A percentile compares a stretch with the other conserved stretches of the same genome.
phyloP scores from a whole-genome alignment of 164 flowering plant species.

The Chimonanthus salicifolius region DNA sequence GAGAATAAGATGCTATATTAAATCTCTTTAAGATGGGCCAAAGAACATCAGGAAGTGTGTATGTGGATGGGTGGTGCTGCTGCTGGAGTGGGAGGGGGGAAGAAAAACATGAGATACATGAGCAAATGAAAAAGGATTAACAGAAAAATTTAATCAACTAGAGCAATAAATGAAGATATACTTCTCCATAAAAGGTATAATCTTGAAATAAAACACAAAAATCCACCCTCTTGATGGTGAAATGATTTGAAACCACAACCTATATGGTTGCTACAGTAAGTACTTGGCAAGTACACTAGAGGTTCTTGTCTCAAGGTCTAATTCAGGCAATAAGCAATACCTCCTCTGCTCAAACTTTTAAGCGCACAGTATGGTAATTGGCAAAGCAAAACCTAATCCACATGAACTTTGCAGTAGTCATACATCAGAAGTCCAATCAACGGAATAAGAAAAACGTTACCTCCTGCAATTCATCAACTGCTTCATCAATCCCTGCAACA shows the following conservation, averaged over 20 bases:
- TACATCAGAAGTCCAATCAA: background rate
- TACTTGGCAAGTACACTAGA: too few species aligned
- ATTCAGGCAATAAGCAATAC: background rate
- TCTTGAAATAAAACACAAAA: background rate
- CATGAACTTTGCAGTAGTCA: background rate
- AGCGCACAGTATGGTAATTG: background rate
- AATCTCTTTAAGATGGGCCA: background rate
- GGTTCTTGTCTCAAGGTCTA: too few species aligned
- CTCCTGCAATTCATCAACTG: constrained; percentile 97
- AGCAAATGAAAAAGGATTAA: too few species aligned
- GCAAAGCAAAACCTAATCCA: background rate
- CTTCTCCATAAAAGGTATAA: too few species aligned
- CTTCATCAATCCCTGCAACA: constrained; percentile 97
- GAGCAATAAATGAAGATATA: background rate
- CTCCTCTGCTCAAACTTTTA: background rate
- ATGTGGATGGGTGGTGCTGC: too few species aligned
- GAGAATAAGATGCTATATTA: background rate
- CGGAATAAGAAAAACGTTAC: constrained; percentile 24
- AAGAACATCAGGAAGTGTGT: background rate
- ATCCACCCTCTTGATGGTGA: background rate
- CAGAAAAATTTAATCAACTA: background rate
- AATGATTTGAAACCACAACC: too few species aligned
- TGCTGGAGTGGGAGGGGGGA: too few species aligned
- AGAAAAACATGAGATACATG: too few species aligned
- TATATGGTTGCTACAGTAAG: too few species aligned